Evolutionary conservation across 2,329 filamentous ascomycete genomes (phyloP).

Genomic region (Pseudocercospora musae): DNA sequence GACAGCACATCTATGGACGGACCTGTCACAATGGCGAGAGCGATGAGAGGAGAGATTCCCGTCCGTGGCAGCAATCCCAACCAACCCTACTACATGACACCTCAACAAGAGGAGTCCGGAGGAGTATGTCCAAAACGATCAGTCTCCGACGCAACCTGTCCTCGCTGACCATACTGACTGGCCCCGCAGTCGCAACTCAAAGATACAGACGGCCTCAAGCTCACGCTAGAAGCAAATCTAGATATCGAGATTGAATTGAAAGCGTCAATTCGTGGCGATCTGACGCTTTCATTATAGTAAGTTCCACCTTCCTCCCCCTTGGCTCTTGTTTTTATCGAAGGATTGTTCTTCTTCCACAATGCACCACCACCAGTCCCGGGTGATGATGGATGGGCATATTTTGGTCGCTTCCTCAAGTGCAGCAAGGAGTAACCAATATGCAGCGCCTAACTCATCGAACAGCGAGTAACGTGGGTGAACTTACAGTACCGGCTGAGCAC

Average conservation of each 20-base stretch:
- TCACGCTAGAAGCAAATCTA: conserved; percentile 73
- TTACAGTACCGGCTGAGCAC: not conserved
- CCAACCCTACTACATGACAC: conserved; percentile 43
- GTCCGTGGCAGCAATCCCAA: conserved; percentile 52
- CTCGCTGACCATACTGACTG: not conserved
- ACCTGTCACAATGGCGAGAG: conserved; percentile 53
- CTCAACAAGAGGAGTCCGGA: conserved; percentile 19
- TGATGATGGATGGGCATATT: not conserved
- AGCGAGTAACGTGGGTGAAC: conserved; percentile 3
- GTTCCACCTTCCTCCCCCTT: conserved; percentile 35
- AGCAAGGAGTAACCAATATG: conserved; percentile 1
- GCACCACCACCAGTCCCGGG: not conserved
- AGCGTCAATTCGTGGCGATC: conserved; percentile 79
- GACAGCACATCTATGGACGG: conserved; percentile 56
- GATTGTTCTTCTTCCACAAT: not conserved
- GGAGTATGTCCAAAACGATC: conserved; percentile 11
- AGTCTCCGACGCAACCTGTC: not conserved
- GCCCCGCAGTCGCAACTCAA: conserved; percentile 37
- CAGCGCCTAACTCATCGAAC: conserved; percentile 6
- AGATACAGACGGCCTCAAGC: conserved; percentile 63
- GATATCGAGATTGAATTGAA: conserved; percentile 83
- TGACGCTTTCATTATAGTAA: conserved; percentile 75
- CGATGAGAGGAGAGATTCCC: conserved; percentile 54
- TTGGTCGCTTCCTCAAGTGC: not conserved
- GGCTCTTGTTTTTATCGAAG: not conserved